These are phyloP conservation scores for Rhododendron molle DNA, from an alignment of 148 eudicot species.

Conservation along the genomic window DNA sequence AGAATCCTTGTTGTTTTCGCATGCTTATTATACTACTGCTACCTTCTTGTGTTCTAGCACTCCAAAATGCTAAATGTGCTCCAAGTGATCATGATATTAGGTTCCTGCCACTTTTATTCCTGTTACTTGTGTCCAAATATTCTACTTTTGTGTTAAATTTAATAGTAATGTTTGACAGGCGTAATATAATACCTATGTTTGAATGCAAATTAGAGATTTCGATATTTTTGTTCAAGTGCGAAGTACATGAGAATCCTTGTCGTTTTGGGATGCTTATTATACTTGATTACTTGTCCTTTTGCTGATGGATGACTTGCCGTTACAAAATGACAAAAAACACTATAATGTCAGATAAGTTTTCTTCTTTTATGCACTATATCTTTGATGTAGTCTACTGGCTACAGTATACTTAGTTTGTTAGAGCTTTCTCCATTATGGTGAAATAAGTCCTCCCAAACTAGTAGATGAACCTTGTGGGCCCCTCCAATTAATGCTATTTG, in stretches of 20 bases:
- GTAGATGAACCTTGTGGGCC: background rate
- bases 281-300: background rate
- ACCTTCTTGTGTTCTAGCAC: background rate
- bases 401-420: background rate
- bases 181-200: background rate
- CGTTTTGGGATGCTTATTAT: background rate
- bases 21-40: background rate
- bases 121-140: background rate
- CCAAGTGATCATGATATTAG: background rate
- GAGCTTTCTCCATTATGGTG: background rate
- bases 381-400: background rate
- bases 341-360: background rate
- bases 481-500: background rate
- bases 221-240: background rate
- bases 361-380: background rate
- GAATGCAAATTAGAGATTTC: background rate
- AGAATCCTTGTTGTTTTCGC: background rate
- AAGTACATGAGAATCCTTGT: background rate
- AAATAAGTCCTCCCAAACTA: background rate
- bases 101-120: background rate
- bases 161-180: background rate
- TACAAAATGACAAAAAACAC: background rate
- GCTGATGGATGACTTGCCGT: background rate
- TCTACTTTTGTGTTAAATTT: background rate
- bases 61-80: background rate